Evolutionary conservation across 768 basidiomycete species (phyloP).

Genomic region (Kwoniella sp.): DNA sequence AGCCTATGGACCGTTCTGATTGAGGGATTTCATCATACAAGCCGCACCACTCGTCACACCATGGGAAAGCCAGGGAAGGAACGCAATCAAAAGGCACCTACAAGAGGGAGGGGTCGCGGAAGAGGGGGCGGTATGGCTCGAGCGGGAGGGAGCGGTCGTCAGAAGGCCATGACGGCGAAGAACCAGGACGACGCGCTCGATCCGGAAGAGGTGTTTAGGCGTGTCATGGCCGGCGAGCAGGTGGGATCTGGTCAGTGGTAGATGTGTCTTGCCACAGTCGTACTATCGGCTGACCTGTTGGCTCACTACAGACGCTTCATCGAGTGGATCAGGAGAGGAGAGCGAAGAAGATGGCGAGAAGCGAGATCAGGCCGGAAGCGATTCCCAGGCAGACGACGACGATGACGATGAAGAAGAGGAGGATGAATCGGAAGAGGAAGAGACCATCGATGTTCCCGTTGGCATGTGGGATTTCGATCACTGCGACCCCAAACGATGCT

Average conservation of each 20-base stretch:
- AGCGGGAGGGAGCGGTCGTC: conserved; percentile 20
- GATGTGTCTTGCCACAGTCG: background rate
- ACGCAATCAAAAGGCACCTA: conserved; percentile 22
- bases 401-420: conserved; percentile 52
- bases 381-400: conserved; percentile 44
- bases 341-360: background rate
- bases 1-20: too few species aligned
- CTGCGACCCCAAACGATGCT: conserved; percentile 83
- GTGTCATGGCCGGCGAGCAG: conserved; percentile 17
- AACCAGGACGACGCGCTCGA: conserved; percentile 3
- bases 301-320: background rate
- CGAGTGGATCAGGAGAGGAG: background rate
- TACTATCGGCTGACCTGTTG: background rate
- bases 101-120: conserved; percentile 22
- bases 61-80: conserved; percentile 46
- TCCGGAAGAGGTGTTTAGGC: conserved; percentile 10
- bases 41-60: too few species aligned
- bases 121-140: conserved; percentile 14
- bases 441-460: conserved; percentile 60
- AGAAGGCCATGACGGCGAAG: conserved; percentile 12
- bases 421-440: conserved; percentile 44
- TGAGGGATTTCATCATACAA: too few species aligned
- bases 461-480: conserved; percentile 99
- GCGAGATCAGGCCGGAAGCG: too few species aligned
- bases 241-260: background rate